Evolutionary conservation across 345 rosid species (phyloP).

Genomic region (Stellera chamaejasme): DNA sequence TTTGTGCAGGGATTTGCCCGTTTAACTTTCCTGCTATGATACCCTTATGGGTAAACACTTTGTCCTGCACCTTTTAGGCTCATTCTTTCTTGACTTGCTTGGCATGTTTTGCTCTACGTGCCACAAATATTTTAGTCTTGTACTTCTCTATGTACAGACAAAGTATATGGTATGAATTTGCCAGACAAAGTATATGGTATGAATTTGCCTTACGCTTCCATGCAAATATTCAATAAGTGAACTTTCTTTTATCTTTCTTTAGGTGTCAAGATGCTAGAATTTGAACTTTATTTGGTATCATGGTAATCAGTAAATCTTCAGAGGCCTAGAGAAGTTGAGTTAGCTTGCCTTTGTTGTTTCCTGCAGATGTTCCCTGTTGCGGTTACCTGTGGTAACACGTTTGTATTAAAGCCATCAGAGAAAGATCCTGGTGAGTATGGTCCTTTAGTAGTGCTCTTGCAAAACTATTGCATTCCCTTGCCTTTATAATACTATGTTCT

Average conservation of each 20-base stretch:
- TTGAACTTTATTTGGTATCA: too few species aligned
- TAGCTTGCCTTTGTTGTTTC: constrained; percentile 6
- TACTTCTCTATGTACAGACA: too few species aligned
- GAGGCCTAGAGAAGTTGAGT: neutral
- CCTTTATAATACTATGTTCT: too few species aligned
- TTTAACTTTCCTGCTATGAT: constrained; percentile 99
- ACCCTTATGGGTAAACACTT: constrained; percentile 85
- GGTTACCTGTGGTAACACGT: constrained; percentile 91
- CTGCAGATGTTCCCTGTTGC: constrained; percentile 96
- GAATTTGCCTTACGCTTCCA: too few species aligned
- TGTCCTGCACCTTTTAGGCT: neutral
- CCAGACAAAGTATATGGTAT: too few species aligned
- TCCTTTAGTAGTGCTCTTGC: neutral
- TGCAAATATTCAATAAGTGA: neutral
- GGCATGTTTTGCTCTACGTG: neutral
- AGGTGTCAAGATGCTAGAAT: neutral
- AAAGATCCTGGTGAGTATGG: constrained; percentile 78
- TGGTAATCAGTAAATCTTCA: neutral
- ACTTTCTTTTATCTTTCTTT: neutral
- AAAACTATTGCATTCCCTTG: neutral
- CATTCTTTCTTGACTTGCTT: neutral
- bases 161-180: too few species aligned
- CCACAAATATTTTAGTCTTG: too few species aligned
- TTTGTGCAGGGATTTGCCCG: constrained; percentile 97
- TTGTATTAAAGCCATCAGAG: constrained; percentile 91